phyloP scores from a whole-genome alignment of 352 stramenopile species.

The Nothophytophthora sp. region DNA sequence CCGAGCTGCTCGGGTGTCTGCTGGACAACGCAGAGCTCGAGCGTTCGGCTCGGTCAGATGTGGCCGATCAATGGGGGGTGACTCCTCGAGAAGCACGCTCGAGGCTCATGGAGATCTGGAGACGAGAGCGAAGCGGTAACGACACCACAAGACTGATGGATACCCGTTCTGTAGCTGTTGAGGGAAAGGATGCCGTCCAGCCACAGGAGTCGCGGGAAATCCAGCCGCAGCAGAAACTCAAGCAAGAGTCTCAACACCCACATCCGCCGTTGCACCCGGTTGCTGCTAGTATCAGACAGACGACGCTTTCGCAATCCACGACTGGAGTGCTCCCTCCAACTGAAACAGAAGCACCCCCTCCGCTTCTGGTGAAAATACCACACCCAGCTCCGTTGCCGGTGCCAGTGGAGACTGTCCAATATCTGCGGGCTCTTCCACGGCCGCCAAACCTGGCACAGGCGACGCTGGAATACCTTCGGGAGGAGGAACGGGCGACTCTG shows the following conservation, averaged over 20 bases:
- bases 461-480: constrained; percentile 42
- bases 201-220: background rate
- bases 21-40: constrained; percentile 24
- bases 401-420: constrained; percentile 27
- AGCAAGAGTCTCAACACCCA: constrained; percentile 10
- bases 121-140: constrained; percentile 18
- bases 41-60: constrained; percentile 23
- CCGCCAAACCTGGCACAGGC: constrained; percentile 27
- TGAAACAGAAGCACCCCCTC: constrained; percentile 2
- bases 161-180: background rate
- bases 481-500: constrained; percentile 67
- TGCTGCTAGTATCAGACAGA: constrained; percentile 3
- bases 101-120: constrained; percentile 27
- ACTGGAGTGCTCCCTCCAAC: too few relatives aligned
- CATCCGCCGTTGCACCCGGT: constrained; percentile 12
- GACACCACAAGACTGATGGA: background rate
- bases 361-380: constrained; percentile 15
- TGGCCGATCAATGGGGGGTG: constrained; percentile 41
- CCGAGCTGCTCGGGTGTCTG: constrained; percentile 22
- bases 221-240: background rate
- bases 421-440: constrained; percentile 27
- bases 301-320: too few relatives aligned
- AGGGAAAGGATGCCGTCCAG: constrained; percentile 1
- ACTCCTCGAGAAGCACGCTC: constrained; percentile 28
- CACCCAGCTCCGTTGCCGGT: constrained; percentile 7